A percentile compares a stretch with the other conserved stretches of the same genome.
These are phyloP conservation scores for Alloteropsis semialata DNA, from an alignment of 176 grass and related monocot genomes.

Conservation along the genomic window DNA sequence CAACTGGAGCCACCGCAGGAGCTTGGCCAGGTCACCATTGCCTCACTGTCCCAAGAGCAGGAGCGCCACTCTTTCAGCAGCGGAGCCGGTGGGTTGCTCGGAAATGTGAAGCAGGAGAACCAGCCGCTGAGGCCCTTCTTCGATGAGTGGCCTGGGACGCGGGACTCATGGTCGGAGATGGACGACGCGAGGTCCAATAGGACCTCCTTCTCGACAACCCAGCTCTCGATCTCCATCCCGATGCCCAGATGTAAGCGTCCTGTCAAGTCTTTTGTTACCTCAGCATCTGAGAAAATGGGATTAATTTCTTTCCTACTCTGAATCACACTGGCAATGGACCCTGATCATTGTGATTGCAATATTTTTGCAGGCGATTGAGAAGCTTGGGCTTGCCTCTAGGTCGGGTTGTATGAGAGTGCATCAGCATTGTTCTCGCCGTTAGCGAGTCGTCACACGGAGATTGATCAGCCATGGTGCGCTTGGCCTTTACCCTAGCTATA, in stretches of 20 bases:
- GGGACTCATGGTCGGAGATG: conserved; percentile 85
- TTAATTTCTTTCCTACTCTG: not conserved
- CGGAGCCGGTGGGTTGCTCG: conserved; percentile 32
- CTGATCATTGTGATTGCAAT: not conserved
- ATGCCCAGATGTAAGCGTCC: conserved; percentile 64
- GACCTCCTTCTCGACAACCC: conserved; percentile 85
- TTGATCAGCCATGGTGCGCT: not conserved
- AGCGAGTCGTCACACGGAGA: not conserved
- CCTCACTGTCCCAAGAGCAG: conserved; percentile 65
- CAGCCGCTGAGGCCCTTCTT: conserved; percentile 94
- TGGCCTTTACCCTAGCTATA: not conserved
- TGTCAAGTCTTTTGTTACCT: not conserved
- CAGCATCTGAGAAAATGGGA: not conserved
- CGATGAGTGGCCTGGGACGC: conserved; percentile 82
- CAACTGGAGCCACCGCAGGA: conserved; percentile 59
- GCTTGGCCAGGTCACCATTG: conserved; percentile 74
- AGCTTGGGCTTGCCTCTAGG: not conserved
- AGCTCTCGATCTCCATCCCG: conserved; percentile 91
- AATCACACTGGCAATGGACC: too few species aligned
- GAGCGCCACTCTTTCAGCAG: conserved; percentile 48
- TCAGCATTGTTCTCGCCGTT: not conserved
- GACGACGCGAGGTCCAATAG: conserved; percentile 66
- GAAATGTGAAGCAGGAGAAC: conserved; percentile 71
- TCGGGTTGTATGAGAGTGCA: not conserved
- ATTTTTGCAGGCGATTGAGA: conserved; percentile 47